phyloP scores from a whole-genome alignment of 148 eudicot species.

The Gaultheria prostrata region DNA sequence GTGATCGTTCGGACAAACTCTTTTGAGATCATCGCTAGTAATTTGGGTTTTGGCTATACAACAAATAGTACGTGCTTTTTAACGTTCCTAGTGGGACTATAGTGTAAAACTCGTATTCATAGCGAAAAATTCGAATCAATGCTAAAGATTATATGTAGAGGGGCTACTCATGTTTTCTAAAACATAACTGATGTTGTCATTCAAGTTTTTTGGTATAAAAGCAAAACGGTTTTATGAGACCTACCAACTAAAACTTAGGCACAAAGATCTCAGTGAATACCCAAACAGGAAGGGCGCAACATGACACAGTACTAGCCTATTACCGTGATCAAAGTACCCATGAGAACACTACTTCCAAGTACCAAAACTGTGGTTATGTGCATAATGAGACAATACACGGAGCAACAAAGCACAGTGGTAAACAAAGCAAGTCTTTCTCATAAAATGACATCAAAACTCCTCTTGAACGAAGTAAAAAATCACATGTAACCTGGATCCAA shows the following conservation, averaged over 20 bases:
- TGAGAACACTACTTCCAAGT: background rate
- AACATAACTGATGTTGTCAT: background rate
- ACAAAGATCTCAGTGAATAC: too few species aligned
- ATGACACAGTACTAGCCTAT: background rate
- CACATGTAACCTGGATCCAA: too few species aligned
- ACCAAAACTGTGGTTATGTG: background rate
- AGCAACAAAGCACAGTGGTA: too few species aligned
- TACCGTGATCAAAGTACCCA: background rate
- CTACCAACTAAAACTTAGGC: background rate
- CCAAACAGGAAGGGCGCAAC: too few species aligned
- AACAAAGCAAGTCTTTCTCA: too few species aligned
- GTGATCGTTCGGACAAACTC: background rate
- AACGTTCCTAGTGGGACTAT: background rate
- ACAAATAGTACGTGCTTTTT: background rate
- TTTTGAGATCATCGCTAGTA: background rate
- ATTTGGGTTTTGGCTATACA: background rate
- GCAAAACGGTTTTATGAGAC: background rate
- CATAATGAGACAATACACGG: too few species aligned
- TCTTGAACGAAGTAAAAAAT: too few species aligned
- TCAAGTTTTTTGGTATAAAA: background rate
- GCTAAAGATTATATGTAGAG: background rate
- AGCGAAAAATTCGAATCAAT: background rate
- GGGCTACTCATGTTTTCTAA: background rate
- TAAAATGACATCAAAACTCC: too few species aligned
- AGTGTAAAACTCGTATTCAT: background rate